Percentiles rank a stretch among this genome's conserved stretches.
These are phyloP conservation scores for Oryza longistaminata DNA, from an alignment of 176 grass and related monocot genomes.

Conservation along the genomic window DNA sequence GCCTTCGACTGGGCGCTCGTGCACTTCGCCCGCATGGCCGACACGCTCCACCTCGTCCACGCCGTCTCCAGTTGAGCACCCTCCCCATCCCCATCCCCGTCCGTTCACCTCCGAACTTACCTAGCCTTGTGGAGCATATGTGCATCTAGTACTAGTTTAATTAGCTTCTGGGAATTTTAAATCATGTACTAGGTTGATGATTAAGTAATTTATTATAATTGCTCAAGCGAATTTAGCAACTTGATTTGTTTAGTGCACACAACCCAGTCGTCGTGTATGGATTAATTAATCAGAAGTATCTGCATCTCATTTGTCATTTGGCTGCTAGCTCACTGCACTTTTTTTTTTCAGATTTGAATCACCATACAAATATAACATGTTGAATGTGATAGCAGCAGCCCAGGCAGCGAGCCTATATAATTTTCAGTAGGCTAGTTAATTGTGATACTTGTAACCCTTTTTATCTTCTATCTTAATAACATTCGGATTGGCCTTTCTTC, in stretches of 20 bases:
- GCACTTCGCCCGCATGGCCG: conserved; percentile 78
- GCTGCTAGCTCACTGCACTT: background rate
- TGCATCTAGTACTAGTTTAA: background rate
- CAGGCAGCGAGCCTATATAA: background rate
- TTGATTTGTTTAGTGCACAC: background rate
- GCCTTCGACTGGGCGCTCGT: conserved; percentile 84
- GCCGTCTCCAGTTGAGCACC: conserved; percentile 67
- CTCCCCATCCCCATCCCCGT: background rate
- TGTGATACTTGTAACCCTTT: background rate
- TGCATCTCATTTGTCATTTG: conserved; percentile 13
- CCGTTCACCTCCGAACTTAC: background rate
- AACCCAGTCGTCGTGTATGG: background rate
- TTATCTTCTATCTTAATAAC: too few relatives aligned
- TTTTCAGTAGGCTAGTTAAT: background rate
- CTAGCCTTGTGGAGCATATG: background rate
- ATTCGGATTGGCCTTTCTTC: too few relatives aligned
- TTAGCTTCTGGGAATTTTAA: background rate
- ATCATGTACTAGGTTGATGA: background rate
- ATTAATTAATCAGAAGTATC: background rate
- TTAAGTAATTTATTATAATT: background rate
- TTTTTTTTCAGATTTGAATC: background rate
- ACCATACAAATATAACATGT: background rate
- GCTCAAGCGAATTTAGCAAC: background rate
- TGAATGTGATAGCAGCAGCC: background rate
- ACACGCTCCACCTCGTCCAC: conserved; percentile 83